Base-by-base conservation (phyloP, 1,284 basidiomycete species). In the Austropuccinia psidii region DNA sequence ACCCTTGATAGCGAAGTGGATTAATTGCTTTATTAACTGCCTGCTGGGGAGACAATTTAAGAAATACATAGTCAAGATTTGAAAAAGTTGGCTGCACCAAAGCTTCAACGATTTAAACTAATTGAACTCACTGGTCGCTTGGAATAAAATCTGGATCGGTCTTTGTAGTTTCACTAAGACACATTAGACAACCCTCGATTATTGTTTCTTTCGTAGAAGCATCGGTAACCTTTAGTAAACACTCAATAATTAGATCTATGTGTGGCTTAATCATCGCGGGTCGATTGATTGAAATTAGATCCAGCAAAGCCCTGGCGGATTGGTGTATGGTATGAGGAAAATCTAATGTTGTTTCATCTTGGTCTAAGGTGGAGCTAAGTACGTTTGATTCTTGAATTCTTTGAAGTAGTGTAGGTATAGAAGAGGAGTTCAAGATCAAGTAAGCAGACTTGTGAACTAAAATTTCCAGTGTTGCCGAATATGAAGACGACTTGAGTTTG, bases 361-460 rank as follows among this genome's bases (percentile, higher is more conserved):
- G 49, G 13, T 76, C 76, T 27, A 35, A 75, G 76, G 60, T 19
- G 19, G 73, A 75, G 24, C 74, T 31, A 49, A 74, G 31, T 82
- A n/a, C n/a, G n/a, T n/a, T n/a, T n/a, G 79, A 81, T 74, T 84
- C 85, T 74, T 87, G 85, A 1, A 93, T 78, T 9, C 87, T 86
- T 77, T 88, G 81, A 62, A 85, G 77, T 6, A 98, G 84, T 0
- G 88, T 88, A 0, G 92, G 88, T 24, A 98, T 85, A 0, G 89
- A 90, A 0, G 92, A 91, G 58, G 89, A 87, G 79, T 96, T 96
- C 78, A 95, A 78, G 74, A 94, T 84, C 64, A 88, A 86, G 75
- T 90, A 87, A 43, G 85, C 86, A 2, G 87, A 87, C 31, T 87
- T 85, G 33, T 89, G 89, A 54, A 96, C 81, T 76, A 97, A 82